phyloP scores from a whole-genome alignment of 495 filamentous ascomycete species.

The Aspergillus carlsbadensis region DNA sequence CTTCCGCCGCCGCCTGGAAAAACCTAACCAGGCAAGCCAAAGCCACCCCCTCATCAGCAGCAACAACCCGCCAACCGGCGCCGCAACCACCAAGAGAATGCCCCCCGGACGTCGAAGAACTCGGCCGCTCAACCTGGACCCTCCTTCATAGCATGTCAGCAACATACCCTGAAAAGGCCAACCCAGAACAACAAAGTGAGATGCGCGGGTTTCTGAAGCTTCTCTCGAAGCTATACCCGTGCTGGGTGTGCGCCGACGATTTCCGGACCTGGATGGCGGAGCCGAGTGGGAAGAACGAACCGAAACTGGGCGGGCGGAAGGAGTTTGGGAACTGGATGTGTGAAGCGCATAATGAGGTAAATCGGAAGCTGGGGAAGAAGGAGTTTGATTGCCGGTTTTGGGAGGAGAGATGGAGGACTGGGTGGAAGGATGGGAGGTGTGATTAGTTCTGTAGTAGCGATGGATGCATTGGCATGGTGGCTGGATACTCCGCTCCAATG shows the following conservation, averaged over 20 bases:
- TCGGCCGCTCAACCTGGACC: constrained; percentile 89
- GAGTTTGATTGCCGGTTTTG: constrained; percentile 88
- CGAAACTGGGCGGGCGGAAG: constrained; percentile 61
- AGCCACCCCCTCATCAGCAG: constrained; percentile 7
- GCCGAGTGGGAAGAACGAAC: constrained; percentile 58
- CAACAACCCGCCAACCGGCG: constrained; percentile 19
- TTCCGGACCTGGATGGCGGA: constrained; percentile 79
- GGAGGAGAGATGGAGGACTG: constrained; percentile 93
- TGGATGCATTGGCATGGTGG: not conserved
- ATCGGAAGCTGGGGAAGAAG: constrained; percentile 87
- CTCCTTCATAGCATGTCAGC: constrained; percentile 89
- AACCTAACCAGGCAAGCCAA: constrained; percentile 61
- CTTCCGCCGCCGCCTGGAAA: constrained; percentile 67
- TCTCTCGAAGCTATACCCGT: constrained; percentile 87
- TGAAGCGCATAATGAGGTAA: constrained; percentile 96
- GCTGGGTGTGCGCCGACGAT: constrained; percentile 92
- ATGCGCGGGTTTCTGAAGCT: constrained; percentile 74
- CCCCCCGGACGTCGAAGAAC: constrained; percentile 65
- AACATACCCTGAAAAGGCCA: constrained; percentile 70
- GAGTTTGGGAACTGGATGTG: constrained; percentile 95
- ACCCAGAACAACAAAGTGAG: constrained; percentile 64
- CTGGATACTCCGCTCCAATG: not conserved
- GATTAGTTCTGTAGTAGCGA: constrained; percentile 28
- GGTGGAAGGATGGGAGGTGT: constrained; percentile 83
- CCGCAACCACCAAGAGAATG: constrained; percentile 41